These are phyloP conservation scores for Boletus pseudo-olivaceus DNA, from an alignment of 768 basidiomycete species.

Conservation along the genomic window DNA sequence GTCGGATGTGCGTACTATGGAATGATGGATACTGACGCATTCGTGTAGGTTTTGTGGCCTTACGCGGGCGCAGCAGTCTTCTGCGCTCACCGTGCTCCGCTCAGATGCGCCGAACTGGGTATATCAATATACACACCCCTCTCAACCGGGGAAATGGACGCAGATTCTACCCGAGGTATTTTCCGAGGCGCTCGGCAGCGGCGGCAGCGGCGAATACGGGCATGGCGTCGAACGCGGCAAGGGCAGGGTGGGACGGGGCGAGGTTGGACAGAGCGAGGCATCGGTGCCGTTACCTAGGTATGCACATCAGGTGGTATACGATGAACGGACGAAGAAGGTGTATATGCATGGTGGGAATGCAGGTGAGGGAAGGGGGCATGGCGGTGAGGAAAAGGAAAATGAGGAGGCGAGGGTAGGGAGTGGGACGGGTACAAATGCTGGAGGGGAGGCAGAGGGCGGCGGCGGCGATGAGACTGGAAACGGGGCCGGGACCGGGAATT, in stretches of 20 bases:
- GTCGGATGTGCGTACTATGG: background rate
- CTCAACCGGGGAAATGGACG: slow-evolving; percentile 62
- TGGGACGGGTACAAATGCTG: background rate
- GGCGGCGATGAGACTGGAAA: background rate
- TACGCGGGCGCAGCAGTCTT: slow-evolving; percentile 40
- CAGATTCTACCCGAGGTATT: slow-evolving; percentile 44
- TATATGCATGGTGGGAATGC: slow-evolving; percentile 80
- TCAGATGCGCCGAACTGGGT: slow-evolving; percentile 61
- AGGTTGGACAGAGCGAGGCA: slow-evolving; percentile 17
- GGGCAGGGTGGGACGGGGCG: background rate
- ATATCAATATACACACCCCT: slow-evolving; percentile 51
- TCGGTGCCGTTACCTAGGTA: slow-evolving; percentile 58
- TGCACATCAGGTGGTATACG: slow-evolving; percentile 78
- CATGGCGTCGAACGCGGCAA: background rate
- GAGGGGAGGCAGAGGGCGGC: background rate
- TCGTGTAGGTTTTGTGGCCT: slow-evolving; percentile 58
- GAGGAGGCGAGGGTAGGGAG: background rate
- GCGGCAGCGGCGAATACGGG: background rate
- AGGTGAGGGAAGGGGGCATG: slow-evolving; percentile 34
- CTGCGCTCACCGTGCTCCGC: slow-evolving; percentile 39
- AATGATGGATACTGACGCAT: background rate
- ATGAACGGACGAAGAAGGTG: slow-evolving; percentile 48
- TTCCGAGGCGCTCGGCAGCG: background rate
- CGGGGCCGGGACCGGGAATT: background rate
- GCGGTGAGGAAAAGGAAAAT: slow-evolving; percentile 26